phyloP scores from a whole-genome alignment of 306 rosid species.

The Cucurbita moschata region DNA sequence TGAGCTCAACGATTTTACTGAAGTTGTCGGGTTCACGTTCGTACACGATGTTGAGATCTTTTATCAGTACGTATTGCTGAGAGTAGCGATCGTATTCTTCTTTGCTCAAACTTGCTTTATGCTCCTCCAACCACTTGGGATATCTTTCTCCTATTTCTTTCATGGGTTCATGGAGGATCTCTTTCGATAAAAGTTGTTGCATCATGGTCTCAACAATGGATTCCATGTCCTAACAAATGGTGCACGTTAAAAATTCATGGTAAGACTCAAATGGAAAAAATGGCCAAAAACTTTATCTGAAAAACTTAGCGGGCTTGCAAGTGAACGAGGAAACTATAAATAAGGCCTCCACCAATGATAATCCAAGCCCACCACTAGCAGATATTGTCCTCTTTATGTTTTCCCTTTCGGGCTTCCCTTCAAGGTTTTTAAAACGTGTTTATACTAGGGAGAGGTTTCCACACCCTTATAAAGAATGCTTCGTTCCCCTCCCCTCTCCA shows the following conservation, averaged over 20 bases:
- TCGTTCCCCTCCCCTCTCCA: too few relatives aligned
- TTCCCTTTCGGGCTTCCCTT: too few relatives aligned
- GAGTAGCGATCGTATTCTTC: slow-evolving; percentile 62
- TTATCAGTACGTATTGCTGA: slow-evolving; percentile 48
- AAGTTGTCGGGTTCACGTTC: slow-evolving; percentile 63
- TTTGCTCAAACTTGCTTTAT: slow-evolving; percentile 55
- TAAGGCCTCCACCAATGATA: too few relatives aligned
- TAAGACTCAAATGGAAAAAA: not conserved
- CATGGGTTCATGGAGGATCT: slow-evolving; percentile 93
- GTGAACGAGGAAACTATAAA: too few relatives aligned
- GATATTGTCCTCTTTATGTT: too few relatives aligned
- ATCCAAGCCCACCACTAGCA: too few relatives aligned
- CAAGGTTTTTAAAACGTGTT: too few relatives aligned
- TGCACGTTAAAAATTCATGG: not conserved
- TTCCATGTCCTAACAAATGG: slow-evolving; percentile 52
- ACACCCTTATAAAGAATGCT: too few relatives aligned
- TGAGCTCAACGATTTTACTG: slow-evolving; percentile 69
- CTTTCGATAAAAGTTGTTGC: slow-evolving; percentile 93
- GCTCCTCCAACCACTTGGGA: slow-evolving; percentile 92
- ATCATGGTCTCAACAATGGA: slow-evolving; percentile 90
- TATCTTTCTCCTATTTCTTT: slow-evolving; percentile 91
- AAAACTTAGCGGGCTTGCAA: too few relatives aligned
- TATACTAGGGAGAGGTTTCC: too few relatives aligned
- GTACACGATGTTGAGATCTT: slow-evolving; percentile 57
- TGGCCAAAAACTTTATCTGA: too few relatives aligned